These are phyloP conservation scores for Claviceps sp. DNA, from an alignment of 2,329 filamentous ascomycete genomes.

Conservation along the genomic window DNA sequence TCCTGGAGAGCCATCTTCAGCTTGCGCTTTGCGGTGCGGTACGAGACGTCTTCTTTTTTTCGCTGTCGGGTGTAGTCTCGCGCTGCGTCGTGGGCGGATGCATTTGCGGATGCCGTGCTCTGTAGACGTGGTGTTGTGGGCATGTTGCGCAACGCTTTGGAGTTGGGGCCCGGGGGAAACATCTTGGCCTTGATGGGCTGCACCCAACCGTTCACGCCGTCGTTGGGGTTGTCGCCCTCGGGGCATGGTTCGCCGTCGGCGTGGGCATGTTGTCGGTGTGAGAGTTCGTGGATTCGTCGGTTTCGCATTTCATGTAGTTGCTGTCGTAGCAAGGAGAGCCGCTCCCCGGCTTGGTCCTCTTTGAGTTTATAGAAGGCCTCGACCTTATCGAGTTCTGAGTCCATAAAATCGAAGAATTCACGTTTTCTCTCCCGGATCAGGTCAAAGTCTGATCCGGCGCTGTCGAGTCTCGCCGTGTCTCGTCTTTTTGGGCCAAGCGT, in stretches of 20 bases:
- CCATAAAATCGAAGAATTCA: slow-evolving; percentile 82
- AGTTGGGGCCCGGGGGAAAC: slow-evolving; percentile 45
- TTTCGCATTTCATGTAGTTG: slow-evolving; percentile 92
- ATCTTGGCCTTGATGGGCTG: slow-evolving; percentile 40
- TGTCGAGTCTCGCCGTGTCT: slow-evolving; percentile 22
- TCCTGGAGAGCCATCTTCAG: slow-evolving; percentile 84
- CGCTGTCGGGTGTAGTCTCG: slow-evolving; percentile 41
- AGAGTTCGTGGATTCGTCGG: slow-evolving; percentile 60
- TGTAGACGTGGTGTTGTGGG: slow-evolving; percentile 32
- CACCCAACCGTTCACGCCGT: slow-evolving; percentile 29
- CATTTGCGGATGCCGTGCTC: slow-evolving; percentile 6
- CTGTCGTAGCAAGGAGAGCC: slow-evolving; percentile 57
- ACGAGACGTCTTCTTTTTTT: slow-evolving; percentile 49
- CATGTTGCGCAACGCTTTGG: slow-evolving; percentile 44
- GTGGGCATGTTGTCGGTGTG: slow-evolving; percentile 25
- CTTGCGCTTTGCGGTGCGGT: slow-evolving; percentile 79
- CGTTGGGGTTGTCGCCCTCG: slow-evolving; percentile 14
- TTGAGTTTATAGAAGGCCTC: slow-evolving; percentile 81
- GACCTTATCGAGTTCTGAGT: slow-evolving; percentile 78
- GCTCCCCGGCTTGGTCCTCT: slow-evolving; percentile 68
- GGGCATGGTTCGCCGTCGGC: slow-evolving; percentile 11
- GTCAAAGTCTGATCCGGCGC: slow-evolving; percentile 33
- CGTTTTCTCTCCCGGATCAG: slow-evolving; percentile 59
- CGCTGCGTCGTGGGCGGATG: slow-evolving; percentile 17
- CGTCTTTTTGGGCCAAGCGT: background rate